These are phyloP conservation scores for Chimonanthus salicifolius DNA, from an alignment of 164 flowering plant genomes.

Conservation along the genomic window DNA sequence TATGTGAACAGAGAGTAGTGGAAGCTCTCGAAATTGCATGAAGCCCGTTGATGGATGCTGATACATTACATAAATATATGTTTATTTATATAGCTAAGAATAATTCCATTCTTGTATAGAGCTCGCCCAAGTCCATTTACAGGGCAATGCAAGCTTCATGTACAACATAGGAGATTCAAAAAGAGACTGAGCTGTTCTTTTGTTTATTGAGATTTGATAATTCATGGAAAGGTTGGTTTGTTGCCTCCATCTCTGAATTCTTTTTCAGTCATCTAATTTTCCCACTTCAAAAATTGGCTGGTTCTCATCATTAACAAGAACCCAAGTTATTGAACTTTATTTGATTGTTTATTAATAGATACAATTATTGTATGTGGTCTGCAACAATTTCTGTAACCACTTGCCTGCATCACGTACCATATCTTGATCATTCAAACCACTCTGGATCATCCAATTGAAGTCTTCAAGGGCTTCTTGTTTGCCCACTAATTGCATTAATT, in stretches of 20 bases:
- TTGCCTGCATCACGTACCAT: no score
- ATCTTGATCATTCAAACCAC: no score
- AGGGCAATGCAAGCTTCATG: slow-evolving; percentile 4
- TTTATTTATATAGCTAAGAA: slow-evolving; percentile 4
- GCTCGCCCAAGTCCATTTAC: not conserved
- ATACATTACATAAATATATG: not conserved
- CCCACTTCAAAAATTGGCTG: not conserved
- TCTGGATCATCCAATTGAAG: no score
- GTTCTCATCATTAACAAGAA: not conserved
- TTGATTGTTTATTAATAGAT: no score
- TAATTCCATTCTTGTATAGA: slow-evolving; percentile 9
- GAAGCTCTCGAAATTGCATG: not conserved
- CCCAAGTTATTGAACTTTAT: no score
- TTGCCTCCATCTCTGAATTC: not conserved
- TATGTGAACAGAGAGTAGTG: not conserved
- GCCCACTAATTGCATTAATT: no score
- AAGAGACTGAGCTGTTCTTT: slow-evolving; percentile 1
- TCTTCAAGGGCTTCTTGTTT: no score
- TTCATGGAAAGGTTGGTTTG: not conserved
- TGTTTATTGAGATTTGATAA: not conserved
- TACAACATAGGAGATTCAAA: slow-evolving; percentile 7
- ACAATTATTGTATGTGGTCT: no score
- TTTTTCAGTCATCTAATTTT: not conserved
- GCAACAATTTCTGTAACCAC: no score
- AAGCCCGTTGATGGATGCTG: not conserved